phyloP scores from a whole-genome alignment of 176 grass and related monocot species.

The Carex scoparia region DNA sequence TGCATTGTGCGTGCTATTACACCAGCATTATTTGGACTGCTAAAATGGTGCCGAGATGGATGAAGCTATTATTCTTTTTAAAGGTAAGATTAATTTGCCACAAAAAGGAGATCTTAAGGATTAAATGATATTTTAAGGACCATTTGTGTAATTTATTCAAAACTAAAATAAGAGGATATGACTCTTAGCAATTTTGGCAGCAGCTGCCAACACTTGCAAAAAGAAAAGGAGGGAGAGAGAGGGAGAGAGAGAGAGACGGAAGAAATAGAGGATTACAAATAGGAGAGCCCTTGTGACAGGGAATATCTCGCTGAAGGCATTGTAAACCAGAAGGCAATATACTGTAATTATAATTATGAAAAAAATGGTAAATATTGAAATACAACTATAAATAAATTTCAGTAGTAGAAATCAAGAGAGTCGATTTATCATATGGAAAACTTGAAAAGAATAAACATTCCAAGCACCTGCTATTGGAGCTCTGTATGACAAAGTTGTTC shows the following conservation, averaged over 20 bases:
- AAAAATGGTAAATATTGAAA: slow-evolving; percentile 3
- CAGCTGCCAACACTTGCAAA: background rate
- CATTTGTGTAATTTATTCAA: background rate
- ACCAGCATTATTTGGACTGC: background rate
- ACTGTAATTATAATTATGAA: slow-evolving; percentile 29
- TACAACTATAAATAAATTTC: background rate
- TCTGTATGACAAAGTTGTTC: slow-evolving; percentile 60
- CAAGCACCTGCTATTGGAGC: slow-evolving; percentile 54
- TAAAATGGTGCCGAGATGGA: too few relatives aligned
- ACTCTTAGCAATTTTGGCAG: background rate
- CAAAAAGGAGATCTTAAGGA: background rate
- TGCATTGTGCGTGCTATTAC: background rate
- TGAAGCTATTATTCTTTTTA: background rate
- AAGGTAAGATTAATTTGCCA: background rate
- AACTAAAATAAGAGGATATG: background rate
- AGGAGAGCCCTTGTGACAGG: slow-evolving; percentile 49
- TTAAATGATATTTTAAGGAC: background rate
- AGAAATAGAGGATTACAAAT: slow-evolving; percentile 31
- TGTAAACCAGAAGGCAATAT: slow-evolving; percentile 46
- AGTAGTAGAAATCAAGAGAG: background rate
- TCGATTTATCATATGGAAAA: background rate
- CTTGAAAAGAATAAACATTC: background rate
- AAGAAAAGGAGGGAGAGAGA: background rate
- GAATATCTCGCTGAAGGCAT: slow-evolving; percentile 54
- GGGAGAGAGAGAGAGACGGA: background rate